A percentile compares a stretch with the other conserved stretches of the same genome.
phyloP scores from a whole-genome alignment of 768 basidiomycete genomes.

The Galerina marginata region DNA sequence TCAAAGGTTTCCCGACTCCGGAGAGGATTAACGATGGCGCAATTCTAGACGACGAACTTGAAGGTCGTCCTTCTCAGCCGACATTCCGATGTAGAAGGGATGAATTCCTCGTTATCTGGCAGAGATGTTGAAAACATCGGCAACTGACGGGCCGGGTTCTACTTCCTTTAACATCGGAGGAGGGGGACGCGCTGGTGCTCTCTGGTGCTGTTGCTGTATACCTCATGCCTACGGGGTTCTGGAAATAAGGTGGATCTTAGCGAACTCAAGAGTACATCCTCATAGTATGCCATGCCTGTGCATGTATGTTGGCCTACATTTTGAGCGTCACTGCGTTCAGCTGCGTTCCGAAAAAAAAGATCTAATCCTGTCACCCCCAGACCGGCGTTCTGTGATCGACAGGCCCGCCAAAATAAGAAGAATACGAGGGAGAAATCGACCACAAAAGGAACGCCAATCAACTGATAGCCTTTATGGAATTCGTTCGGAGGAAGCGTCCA shows the following conservation, averaged over 20 bases:
- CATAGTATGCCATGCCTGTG: not conserved
- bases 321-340: not conserved
- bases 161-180: constrained; percentile 6
- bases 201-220: not conserved
- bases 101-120: too few relatives aligned
- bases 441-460: constrained; percentile 4
- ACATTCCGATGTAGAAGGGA: too few relatives aligned
- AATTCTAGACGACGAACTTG: too few relatives aligned
- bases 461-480: not conserved
- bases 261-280: not conserved
- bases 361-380: not conserved
- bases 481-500: too few relatives aligned
- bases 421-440: not conserved
- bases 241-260: too few relatives aligned
- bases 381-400: not conserved
- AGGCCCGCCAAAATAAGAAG: not conserved
- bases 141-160: not conserved
- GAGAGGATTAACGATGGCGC: too few relatives aligned
- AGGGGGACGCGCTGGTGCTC: not conserved
- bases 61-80: too few relatives aligned
- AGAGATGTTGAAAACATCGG: too few relatives aligned
- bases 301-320: not conserved
- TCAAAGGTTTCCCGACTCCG: too few relatives aligned
- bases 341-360: not conserved
- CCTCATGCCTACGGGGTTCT: too few relatives aligned